phyloP scores from a whole-genome alignment of 2,329 filamentous ascomycete genomes.

The Myriosclerotinia curreyana region DNA sequence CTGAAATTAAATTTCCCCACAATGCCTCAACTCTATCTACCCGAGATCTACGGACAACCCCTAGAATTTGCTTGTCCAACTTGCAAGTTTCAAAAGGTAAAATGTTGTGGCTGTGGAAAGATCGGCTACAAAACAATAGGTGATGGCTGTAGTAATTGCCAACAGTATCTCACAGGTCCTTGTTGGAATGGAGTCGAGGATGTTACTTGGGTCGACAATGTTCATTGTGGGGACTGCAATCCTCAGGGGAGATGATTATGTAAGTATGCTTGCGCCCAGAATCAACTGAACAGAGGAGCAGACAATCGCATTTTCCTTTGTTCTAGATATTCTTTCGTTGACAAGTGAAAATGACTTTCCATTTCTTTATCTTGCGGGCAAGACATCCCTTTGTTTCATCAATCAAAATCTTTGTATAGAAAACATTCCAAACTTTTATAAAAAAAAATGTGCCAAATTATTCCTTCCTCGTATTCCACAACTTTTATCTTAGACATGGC shows the following conservation, averaged over 20 bases:
- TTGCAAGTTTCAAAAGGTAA: background rate
- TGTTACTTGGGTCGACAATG: background rate
- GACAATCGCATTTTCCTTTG: background rate
- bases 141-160: background rate
- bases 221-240: background rate
- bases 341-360: background rate
- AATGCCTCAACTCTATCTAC: too few relatives aligned
- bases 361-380: background rate
- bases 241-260: too few relatives aligned
- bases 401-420: background rate
- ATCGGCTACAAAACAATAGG: background rate
- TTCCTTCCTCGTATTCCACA: too few relatives aligned
- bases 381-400: background rate
- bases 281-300: too few relatives aligned
- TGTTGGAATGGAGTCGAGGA: background rate
- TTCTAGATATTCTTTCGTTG: background rate
- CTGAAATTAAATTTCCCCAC: too few relatives aligned
- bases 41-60: background rate
- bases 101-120: background rate
- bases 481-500: too few relatives aligned
- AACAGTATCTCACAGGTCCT: background rate
- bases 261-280: too few relatives aligned
- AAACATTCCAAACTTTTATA: background rate
- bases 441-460: too few relatives aligned
- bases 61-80: background rate